Percentiles rank a stretch among this genome's conserved stretches.
Conservation (phyloP, 2,329 filamentous ascomycete genomes). For the Coleophoma crateriformis region DNA sequence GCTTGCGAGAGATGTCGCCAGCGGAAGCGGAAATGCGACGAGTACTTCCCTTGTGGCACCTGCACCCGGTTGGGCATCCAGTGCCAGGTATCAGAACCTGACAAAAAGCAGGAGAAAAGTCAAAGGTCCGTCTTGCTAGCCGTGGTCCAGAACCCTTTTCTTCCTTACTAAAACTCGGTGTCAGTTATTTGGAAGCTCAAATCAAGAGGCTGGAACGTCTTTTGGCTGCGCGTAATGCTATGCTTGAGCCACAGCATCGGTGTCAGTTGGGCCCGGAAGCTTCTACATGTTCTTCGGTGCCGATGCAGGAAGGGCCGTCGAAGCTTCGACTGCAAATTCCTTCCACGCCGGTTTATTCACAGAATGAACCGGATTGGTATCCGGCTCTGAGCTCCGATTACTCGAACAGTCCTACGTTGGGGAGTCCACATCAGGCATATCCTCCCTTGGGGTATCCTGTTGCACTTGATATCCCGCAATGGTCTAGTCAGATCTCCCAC, state of each 20-base stretch:
- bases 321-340: neutral
- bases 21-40: neutral
- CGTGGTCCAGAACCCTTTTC: neutral
- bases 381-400: neutral
- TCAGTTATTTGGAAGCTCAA: neutral
- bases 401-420: neutral
- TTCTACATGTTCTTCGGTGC: too few relatives aligned
- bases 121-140: neutral
- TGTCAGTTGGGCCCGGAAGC: too few relatives aligned
- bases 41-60: neutral
- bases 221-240: neutral
- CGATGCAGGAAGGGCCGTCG: neutral
- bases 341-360: neutral
- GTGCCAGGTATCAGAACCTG: neutral
- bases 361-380: neutral
- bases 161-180: neutral
- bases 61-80: neutral
- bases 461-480: neutral
- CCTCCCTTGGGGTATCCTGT: neutral
- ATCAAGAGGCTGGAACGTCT: neutral
- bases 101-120: neutral
- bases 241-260: neutral
- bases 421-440: neutral
- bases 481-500: neutral
- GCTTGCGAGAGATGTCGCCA: neutral